Base-by-base conservation (phyloP, 768 basidiomycete species). In the Suillus decipiens region DNA sequence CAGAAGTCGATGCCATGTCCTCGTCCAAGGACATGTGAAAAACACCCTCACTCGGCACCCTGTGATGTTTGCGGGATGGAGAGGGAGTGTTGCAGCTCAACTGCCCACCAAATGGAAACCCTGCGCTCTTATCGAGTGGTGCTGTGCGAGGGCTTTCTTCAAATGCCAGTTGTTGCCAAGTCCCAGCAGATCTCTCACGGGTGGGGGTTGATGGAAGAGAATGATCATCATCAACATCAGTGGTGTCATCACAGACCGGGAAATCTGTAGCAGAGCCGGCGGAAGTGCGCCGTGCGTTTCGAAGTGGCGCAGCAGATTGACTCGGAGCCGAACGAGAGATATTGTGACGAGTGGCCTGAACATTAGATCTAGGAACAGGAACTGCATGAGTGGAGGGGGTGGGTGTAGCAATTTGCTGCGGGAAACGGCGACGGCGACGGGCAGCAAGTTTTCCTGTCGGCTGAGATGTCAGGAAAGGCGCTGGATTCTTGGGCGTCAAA, bases 11-110 rank as follows among this genome's bases (percentile, higher is more conserved):
- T 17, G 77, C 73, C 36, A 76, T 69, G 64, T 86, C 88, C 71
- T 90, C 89, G 65, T 92, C 89, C 54, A 88, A 86, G 57, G 86
- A 88, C 84, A 92, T 86, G 71, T 80, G 74, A 73, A 91, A 92
- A n/a, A 92, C 78, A 42, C 87, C 87, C 56, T 91, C 90, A 71
- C 88, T 90, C 9, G 90, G 89, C 7, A 82, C 79, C 61, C 89
- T 84, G 47, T 73, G 77, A 70, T 90, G 88, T 58, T 79, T 69
- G 60, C 76, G 77, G 37, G 76, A 69, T 48, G 79, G 78, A 1
- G 78, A 74, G 2, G 84, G 78, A n/a, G 77, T 79, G 15, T 74
- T 72, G 39, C 28, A 39, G 53, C 69, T 71, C 22, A 64, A 62
- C n/a, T 59, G 64, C 33, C 61, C 53, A 59, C 71, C 67, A 66